A percentile compares a stretch with the other conserved stretches of the same genome.
Evolutionary conservation across 306 rosid species (phyloP).

Genomic region (Fragaria vesca): DNA sequence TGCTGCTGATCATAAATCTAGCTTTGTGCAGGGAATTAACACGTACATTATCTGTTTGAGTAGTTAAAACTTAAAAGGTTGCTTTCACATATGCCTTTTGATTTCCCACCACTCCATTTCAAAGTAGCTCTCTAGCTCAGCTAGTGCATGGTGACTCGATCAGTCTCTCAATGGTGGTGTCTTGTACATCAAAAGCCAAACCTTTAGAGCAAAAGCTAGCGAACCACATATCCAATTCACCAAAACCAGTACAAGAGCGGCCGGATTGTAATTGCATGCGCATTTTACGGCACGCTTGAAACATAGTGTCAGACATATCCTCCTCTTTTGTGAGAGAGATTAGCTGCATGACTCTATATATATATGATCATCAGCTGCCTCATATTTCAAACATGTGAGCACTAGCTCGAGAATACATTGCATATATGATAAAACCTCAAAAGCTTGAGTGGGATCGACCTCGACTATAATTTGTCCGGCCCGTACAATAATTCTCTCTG

Average conservation of each 20-base stretch:
- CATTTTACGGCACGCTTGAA: slow-evolving; percentile 5
- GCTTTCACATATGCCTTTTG: neutral
- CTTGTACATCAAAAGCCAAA: neutral
- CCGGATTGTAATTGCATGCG: slow-evolving; percentile 3
- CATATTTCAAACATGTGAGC: slow-evolving; percentile 4
- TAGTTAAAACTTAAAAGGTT: neutral
- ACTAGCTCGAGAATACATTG: neutral
- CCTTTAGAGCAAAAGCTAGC: neutral
- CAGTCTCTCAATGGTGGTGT: neutral
- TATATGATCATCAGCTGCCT: neutral
- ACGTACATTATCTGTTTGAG: neutral
- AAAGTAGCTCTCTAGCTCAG: neutral
- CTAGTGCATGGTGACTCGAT: slow-evolving; percentile 1
- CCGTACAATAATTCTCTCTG: neutral
- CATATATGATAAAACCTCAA: neutral
- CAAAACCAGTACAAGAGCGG: neutral
- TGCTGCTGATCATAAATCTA: neutral
- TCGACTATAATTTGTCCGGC: neutral
- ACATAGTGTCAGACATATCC: slow-evolving; percentile 10
- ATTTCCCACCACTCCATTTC: neutral
- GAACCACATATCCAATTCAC: neutral
- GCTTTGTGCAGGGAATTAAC: neutral
- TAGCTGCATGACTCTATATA: neutral
- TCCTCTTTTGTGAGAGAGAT: slow-evolving; percentile 2
- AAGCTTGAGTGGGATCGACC: neutral